A percentile compares a stretch with the other conserved stretches of the same genome.
Conservation (phyloP, 306 rosid species). For the Fagus sylvatica region DNA sequence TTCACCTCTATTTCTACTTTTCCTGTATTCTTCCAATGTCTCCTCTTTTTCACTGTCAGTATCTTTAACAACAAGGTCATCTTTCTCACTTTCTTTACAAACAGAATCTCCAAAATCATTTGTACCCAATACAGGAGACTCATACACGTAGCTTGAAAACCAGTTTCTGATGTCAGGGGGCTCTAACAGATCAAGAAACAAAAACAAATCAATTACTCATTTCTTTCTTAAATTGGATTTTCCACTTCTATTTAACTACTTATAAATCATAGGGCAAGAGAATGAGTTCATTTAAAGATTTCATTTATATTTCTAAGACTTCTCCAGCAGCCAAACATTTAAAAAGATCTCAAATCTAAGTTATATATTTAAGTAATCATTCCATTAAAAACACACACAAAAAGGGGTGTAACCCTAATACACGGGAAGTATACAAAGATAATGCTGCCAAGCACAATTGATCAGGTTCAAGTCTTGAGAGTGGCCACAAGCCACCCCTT, state of each 20-base stretch:
- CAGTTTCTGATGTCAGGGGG: slow-evolving; percentile 73
- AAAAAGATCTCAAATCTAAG: not conserved
- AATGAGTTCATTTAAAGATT: not conserved
- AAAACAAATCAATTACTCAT: not conserved
- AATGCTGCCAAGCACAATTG: not conserved
- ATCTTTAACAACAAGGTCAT: slow-evolving; percentile 25
- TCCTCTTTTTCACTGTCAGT: not conserved
- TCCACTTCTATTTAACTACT: not conserved
- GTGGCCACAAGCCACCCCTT: not conserved
- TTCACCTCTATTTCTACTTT: slow-evolving; percentile 12
- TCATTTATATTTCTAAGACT: not conserved
- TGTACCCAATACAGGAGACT: slow-evolving; percentile 46
- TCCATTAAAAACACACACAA: no score
- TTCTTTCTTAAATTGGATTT: not conserved
- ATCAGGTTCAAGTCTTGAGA: not conserved
- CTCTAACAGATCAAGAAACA: slow-evolving; percentile 39
- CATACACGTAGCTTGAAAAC: slow-evolving; percentile 73
- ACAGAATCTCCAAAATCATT: slow-evolving; percentile 31
- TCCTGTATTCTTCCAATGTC: not conserved
- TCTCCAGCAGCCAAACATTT: slow-evolving; percentile 4
- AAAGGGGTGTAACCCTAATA: no score
- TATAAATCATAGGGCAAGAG: not conserved
- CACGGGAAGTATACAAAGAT: no score
- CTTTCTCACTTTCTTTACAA: slow-evolving; percentile 29
- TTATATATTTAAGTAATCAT: no score